Percentiles rank a stretch among this genome's conserved stretches.
Evolutionary conservation across 345 rosid species (phyloP).

Genomic region (Melaleuca alternifolia): DNA sequence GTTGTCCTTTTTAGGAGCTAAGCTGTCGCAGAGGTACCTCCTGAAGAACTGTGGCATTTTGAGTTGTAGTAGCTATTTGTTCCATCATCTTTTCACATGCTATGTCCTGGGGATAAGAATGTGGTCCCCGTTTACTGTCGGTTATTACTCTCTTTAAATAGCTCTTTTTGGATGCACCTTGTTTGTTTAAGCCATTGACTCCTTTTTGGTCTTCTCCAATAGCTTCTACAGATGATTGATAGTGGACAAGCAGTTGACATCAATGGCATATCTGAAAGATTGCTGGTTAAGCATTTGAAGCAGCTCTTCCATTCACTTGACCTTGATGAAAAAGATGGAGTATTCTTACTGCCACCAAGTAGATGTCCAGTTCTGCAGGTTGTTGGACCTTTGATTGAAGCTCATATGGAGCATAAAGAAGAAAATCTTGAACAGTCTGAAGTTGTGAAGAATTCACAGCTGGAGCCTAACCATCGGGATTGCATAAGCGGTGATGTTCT

Average conservation of each 20-base stretch:
- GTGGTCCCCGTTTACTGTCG: background rate
- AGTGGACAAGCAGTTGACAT: constrained; percentile 93
- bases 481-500: constrained; percentile 13
- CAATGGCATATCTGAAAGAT: constrained; percentile 61
- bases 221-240: constrained; percentile 89
- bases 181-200: background rate
- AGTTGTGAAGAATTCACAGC: constrained; percentile 12
- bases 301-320: constrained; percentile 57
- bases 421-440: constrained; percentile 9
- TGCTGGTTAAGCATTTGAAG: constrained; percentile 51
- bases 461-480: constrained; percentile 6
- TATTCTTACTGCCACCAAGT: constrained; percentile 46
- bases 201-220: background rate
- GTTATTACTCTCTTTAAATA: background rate
- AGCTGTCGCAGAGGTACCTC: background rate
- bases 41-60: background rate
- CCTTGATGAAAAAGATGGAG: constrained; percentile 59
- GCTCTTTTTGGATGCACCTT: background rate
- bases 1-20: background rate
- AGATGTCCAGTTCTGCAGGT: constrained; percentile 41
- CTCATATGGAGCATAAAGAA: constrained; percentile 22
- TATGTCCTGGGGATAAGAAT: background rate
- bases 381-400: constrained; percentile 49
- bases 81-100: background rate
- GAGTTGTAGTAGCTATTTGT: background rate